These are phyloP conservation scores for Chenopodium quinoa DNA, from an alignment of 148 eudicot species.

Conservation along the genomic window DNA sequence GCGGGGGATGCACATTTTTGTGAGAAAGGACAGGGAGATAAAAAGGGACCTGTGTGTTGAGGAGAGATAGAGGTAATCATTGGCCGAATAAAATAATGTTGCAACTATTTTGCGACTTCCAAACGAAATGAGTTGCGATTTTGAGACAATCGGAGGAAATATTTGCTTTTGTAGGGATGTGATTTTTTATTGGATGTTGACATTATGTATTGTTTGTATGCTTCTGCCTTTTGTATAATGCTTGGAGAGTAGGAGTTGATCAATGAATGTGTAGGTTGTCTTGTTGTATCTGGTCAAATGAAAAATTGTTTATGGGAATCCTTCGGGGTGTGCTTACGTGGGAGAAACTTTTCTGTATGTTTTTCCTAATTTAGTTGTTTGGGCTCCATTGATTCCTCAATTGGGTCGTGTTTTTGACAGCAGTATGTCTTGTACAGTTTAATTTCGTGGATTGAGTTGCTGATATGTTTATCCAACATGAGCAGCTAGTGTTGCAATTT, in stretches of 20 bases:
- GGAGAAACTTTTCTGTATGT: not conserved
- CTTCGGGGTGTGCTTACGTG: not conserved
- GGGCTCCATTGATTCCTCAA: not conserved
- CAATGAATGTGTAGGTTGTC: not conserved
- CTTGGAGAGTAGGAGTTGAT: not conserved
- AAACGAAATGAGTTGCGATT: too few relatives aligned
- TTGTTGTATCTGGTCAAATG: not conserved
- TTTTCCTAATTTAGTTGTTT: not conserved
- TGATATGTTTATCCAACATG: not conserved
- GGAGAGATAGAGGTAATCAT: too few relatives aligned
- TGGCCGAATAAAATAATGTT: too few relatives aligned
- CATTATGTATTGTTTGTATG: not conserved
- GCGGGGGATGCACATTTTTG: too few relatives aligned
- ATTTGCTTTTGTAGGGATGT: not conserved
- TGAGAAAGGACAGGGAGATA: too few relatives aligned
- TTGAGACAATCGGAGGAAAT: too few relatives aligned
- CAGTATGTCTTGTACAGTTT: not conserved
- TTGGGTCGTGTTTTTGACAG: not conserved
- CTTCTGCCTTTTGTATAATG: too few relatives aligned
- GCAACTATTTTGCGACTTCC: too few relatives aligned
- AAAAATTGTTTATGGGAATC: not conserved
- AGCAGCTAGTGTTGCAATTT: not conserved
- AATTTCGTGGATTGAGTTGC: not conserved
- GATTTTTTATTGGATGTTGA: not conserved
- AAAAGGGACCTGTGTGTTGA: too few relatives aligned